phyloP scores from a whole-genome alignment of 2,329 filamentous ascomycete species.

The Hypoxylon sp. region DNA sequence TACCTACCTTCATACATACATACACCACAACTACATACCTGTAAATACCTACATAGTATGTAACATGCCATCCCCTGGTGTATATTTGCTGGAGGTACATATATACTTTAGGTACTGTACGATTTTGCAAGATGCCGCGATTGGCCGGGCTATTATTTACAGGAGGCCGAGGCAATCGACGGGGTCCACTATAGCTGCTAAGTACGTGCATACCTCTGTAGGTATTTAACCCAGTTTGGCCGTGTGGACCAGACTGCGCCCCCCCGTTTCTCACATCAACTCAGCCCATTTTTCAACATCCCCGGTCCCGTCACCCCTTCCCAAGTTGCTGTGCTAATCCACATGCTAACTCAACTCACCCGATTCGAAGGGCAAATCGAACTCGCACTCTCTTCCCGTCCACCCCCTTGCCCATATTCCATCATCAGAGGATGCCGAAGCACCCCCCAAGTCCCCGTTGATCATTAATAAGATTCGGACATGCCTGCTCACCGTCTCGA shows the following conservation, averaged over 20 bases:
- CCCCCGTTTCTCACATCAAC: constrained; percentile 28
- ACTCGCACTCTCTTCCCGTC: constrained; percentile 12
- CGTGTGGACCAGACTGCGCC: constrained; percentile 31
- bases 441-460: constrained; percentile 9
- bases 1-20: no score
- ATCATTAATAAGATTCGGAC: constrained; percentile 11
- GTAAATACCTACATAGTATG: constrained; percentile 11
- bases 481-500: constrained; percentile 21
- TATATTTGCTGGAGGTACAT: constrained; percentile 10
- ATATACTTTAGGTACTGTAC: background rate
- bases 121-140: constrained; percentile 35
- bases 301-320: constrained; percentile 21
- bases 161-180: constrained; percentile 17
- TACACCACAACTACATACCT: constrained; percentile 1
- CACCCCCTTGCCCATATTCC: constrained; percentile 7
- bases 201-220: constrained; percentile 1
- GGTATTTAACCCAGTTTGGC: constrained; percentile 14
- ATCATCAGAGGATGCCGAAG: constrained; percentile 1
- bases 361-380: constrained; percentile 35
- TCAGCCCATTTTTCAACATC: constrained; percentile 35
- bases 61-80: constrained; percentile 29
- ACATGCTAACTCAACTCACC: constrained; percentile 24
- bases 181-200: constrained; percentile 19
- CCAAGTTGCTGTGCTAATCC: constrained; percentile 15
- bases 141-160: constrained; percentile 32